Evolutionary conservation across 1,284 basidiomycete species (phyloP), one percentile per base, ranked within the genome.

Genomic region (Inonotus hispidus): DNA sequence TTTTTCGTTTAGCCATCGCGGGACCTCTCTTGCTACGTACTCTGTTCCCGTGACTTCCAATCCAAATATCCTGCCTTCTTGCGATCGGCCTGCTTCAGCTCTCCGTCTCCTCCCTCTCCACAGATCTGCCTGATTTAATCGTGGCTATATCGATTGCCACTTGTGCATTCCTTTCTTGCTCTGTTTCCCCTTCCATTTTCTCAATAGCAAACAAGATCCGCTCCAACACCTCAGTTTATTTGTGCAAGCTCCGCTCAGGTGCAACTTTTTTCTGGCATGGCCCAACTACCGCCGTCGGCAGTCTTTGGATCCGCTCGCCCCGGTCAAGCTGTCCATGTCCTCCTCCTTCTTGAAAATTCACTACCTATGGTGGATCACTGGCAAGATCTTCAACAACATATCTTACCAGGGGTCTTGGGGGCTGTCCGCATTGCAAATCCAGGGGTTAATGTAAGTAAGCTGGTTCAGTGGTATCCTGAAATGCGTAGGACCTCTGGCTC

Each of bases 341-440:
- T 64, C 49, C 47, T 64, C 16, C 63, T 64, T 43, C 61, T 64
- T 50, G 63, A 64, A 58, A 64, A 64, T 47, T 64, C 63, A 2
- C 45, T 61, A 37, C 59, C 63, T 5, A 64, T 64, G 63, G 23
- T 57, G 47, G 55, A 64, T 14, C 63, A 64, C 43, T 58, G 59
- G 59, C 43, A 53, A 52, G 59, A 60, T 39, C 63, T 64, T 21
- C 63, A 61, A 39, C 59, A 57, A 14, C 63, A 64, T 43, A 56
- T 64, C 39, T 49, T 64, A 11, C 63, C 63, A 10, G 58, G 59
- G 35, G 49, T 64, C 32, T 56, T 64, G 49, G 63, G 63, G 25
- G 63, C 63, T 13, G 53, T 64, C n/a, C 63, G 63, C n/a, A 46
- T 64, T 29, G 63, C 63, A n/a, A 64, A 64, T 35, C 63, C 63